Conservation (phyloP, 768 basidiomycete genomes). For the Agaricus blazei region DNA sequence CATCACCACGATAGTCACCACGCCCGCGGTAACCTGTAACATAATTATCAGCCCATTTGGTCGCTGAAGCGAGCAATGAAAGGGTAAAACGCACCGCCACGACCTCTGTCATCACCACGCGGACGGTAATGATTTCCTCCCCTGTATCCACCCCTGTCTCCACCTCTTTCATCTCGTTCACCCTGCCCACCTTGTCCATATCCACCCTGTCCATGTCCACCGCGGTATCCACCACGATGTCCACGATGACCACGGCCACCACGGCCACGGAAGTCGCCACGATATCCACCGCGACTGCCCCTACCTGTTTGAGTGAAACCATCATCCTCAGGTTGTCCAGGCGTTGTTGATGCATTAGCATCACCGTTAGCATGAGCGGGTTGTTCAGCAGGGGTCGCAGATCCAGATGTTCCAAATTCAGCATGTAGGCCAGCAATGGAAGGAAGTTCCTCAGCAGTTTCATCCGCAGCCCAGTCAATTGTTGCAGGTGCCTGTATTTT, state of each 20-base stretch:
- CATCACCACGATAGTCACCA: conserved; percentile 42
- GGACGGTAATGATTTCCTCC: conserved; percentile 18
- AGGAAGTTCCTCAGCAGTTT: conserved; percentile 75
- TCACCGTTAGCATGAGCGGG: conserved; percentile 25
- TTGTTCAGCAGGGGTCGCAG: conserved; percentile 54
- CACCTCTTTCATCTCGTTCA: conserved; percentile 32
- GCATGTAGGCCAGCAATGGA: conserved; percentile 72
- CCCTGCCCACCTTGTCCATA: conserved; percentile 18
- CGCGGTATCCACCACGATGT: conserved; percentile 24
- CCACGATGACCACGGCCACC: conserved; percentile 33
- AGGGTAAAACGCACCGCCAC: conserved; percentile 22
- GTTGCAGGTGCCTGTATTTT: conserved; percentile 19
- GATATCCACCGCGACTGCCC: conserved; percentile 27
- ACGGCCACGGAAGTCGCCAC: conserved; percentile 13
- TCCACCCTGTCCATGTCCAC: conserved; percentile 20
- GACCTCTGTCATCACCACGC: conserved; percentile 23
- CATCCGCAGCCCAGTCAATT: conserved; percentile 82
- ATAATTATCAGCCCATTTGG: background rate
- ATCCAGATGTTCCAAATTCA: conserved; percentile 69
- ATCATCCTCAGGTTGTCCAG: conserved; percentile 43
- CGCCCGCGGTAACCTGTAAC: conserved; percentile 25
- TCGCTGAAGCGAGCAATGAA: too few relatives aligned
- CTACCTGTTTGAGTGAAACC: conserved; percentile 46
- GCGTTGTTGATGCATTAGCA: conserved; percentile 15
- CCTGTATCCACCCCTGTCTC: conserved; percentile 30